A percentile compares a stretch with the other conserved stretches of the same genome.
Conservation (phyloP, 352 stramenopile genomes). For the Paralagenidium karlingii region DNA sequence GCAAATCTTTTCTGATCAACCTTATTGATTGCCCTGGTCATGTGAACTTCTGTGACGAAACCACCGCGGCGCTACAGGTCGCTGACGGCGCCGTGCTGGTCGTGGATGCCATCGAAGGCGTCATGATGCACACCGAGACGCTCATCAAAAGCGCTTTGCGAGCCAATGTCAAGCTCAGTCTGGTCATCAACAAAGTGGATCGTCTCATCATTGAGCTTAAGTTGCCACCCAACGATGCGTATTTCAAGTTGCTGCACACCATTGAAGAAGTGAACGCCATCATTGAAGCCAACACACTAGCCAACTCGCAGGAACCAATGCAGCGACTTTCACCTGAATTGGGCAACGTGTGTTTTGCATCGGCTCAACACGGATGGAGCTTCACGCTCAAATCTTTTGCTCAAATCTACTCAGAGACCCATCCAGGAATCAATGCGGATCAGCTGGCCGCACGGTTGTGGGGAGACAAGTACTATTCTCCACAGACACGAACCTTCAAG, state of each 20-base stretch:
- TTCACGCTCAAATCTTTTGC: slow-evolving; percentile 97
- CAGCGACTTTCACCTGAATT: slow-evolving; percentile 82
- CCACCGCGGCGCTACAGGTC: slow-evolving; percentile 86
- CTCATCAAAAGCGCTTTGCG: slow-evolving; percentile 87
- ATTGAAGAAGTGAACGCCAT: slow-evolving; percentile 96
- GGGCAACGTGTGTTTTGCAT: slow-evolving; percentile 98
- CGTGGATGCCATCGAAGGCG: slow-evolving; percentile 96
- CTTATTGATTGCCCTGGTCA: slow-evolving; percentile 96
- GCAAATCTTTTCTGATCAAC: slow-evolving; percentile 96
- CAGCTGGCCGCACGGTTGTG: slow-evolving; percentile 90
- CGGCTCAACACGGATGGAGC: slow-evolving; percentile 91
- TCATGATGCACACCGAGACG: slow-evolving; percentile 97
- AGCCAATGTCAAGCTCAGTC: slow-evolving; percentile 80
- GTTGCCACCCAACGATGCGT: slow-evolving; percentile 93
- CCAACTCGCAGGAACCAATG: slow-evolving; percentile 15
- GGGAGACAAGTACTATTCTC: slow-evolving; percentile 97
- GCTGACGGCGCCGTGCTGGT: slow-evolving; percentile 93
- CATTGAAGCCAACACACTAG: slow-evolving; percentile 55
- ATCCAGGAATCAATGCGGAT: slow-evolving; percentile 59
- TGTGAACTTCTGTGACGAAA: slow-evolving; percentile 96
- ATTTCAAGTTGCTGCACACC: slow-evolving; percentile 96
- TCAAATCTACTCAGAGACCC: slow-evolving; percentile 57
- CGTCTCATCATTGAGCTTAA: slow-evolving; percentile 98
- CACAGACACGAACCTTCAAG: slow-evolving; percentile 85
- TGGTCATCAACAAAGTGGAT: slow-evolving; percentile 98